phyloP scores from a whole-genome alignment of 2,329 filamentous ascomycete genomes.

The Fonsecaea pugnacius region DNA sequence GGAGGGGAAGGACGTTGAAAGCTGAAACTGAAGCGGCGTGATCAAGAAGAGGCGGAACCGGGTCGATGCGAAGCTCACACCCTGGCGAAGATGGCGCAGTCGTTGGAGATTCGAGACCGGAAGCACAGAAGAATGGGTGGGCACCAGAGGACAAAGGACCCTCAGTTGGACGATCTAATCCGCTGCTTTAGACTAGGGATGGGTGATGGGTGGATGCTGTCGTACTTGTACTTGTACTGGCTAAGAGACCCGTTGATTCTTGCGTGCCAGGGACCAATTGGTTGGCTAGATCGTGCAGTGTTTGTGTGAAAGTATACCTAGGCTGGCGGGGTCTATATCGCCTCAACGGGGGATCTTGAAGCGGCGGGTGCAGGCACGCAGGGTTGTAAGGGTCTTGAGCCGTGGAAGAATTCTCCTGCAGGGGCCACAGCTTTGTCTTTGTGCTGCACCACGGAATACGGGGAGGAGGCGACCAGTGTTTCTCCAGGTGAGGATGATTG shows the following conservation, averaged over 20 bases:
- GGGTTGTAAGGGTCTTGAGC: neutral
- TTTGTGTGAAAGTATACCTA: neutral
- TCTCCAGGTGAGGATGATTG: conserved; percentile 12
- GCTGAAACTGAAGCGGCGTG: neutral
- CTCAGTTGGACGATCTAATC: neutral
- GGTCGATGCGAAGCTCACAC: conserved; percentile 5
- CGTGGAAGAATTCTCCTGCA: neutral
- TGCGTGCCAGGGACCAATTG: neutral
- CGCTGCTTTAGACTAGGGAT: conserved; percentile 1
- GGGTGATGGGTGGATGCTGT: neutral
- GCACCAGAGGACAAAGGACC: neutral
- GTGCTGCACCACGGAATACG: neutral
- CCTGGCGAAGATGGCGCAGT: neutral
- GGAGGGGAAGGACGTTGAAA: neutral
- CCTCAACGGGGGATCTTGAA: conserved; percentile 1
- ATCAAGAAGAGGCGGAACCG: conserved; percentile 12
- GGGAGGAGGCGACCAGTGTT: conserved; percentile 11
- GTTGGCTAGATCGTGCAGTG: neutral
- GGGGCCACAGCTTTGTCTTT: neutral
- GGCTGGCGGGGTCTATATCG: conserved; percentile 6
- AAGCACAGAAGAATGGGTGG: conserved; percentile 1
- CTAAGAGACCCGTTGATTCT: neutral
- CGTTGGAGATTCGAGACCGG: neutral
- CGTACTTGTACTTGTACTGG: too few species aligned
- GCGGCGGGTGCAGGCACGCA: conserved; percentile 8